Conservation (phyloP, 108 stramenopile species). For the Nitzschia palea region DNA sequence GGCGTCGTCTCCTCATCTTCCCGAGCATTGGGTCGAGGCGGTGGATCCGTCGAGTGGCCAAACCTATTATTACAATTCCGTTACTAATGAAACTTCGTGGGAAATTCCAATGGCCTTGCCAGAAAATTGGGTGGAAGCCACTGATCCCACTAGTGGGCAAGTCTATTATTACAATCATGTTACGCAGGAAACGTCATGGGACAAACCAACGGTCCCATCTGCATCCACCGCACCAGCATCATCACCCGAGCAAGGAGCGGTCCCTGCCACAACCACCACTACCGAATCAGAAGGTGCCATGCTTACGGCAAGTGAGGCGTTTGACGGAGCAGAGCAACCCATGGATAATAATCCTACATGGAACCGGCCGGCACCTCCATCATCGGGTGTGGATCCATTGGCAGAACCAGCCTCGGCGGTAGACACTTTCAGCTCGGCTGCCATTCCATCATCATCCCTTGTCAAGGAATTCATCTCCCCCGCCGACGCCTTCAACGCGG, state of each 20-base stretch:
- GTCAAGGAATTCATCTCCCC: too few relatives aligned
- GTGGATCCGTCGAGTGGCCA: conserved; percentile 46
- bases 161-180: conserved; percentile 59
- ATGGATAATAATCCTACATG: background rate
- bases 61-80: conserved; percentile 45
- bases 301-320: background rate
- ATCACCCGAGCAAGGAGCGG: background rate
- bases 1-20: background rate
- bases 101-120: conserved; percentile 19
- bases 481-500: background rate
- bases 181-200: conserved; percentile 64
- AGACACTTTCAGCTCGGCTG: conserved; percentile 2
- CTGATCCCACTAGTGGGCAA: conserved; percentile 54
- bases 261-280: background rate
- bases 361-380: background rate
- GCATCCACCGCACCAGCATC: background rate
- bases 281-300: background rate
- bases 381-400: too few relatives aligned
- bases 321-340: background rate
- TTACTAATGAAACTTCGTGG: conserved; percentile 47
- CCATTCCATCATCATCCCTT: too few relatives aligned
- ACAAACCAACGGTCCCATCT: conserved; percentile 35
- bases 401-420: background rate
- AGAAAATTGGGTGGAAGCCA: conserved; percentile 56
- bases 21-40: conserved; percentile 42